These are phyloP conservation scores for Discostella stelligeroides DNA, from an alignment of 108 stramenopile genomes.

Conservation along the genomic window DNA sequence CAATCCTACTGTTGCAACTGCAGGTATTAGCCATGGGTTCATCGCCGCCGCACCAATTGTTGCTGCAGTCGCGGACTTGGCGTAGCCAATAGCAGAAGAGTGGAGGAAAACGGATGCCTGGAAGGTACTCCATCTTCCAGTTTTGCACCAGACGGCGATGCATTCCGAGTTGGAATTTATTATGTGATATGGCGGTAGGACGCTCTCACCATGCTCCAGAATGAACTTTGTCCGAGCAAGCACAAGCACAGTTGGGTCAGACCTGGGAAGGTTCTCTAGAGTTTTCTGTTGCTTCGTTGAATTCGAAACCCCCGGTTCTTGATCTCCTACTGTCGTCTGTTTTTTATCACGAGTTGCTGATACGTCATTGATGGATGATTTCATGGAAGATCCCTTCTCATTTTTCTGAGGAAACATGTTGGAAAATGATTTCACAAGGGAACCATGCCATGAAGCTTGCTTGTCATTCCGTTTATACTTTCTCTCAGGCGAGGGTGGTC, in stretches of 20 bases:
- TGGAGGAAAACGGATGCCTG: constrained; percentile 54
- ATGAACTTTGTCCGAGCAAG: constrained; percentile 57
- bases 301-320: background rate
- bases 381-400: constrained; percentile 3
- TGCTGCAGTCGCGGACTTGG: constrained; percentile 38
- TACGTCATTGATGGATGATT: constrained; percentile 1
- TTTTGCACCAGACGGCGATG: constrained; percentile 74
- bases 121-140: constrained; percentile 46
- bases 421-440: constrained; percentile 36
- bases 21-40: constrained; percentile 45
- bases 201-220: constrained; percentile 44
- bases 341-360: constrained; percentile 1
- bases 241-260: constrained; percentile 51
- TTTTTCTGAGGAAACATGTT: constrained; percentile 29
- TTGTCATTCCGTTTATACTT: background rate
- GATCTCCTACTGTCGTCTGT: background rate
- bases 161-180: constrained; percentile 82
- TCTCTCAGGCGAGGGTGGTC: constrained; percentile 12
- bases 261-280: constrained; percentile 50
- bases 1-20: constrained; percentile 28
- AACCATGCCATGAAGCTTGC: constrained; percentile 28
- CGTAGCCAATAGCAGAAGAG: constrained; percentile 56
- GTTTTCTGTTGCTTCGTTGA: background rate
- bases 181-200: constrained; percentile 70
- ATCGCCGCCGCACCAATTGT: constrained; percentile 38